Conservation (phyloP, 176 grass and related monocot genomes). For the Paspalum vaginatum region DNA sequence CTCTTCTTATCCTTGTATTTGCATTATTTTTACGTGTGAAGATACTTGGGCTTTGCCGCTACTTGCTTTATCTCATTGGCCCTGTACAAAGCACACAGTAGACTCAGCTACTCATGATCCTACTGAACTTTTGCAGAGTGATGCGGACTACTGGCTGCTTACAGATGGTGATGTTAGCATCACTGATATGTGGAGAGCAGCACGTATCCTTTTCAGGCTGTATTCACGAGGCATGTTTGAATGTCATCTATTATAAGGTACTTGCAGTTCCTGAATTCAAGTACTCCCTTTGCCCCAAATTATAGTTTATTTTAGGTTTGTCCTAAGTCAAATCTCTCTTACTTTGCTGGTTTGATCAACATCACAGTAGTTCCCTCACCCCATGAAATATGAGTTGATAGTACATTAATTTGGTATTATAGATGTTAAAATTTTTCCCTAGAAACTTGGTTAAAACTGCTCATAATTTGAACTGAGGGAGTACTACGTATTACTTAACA, state of each 20-base stretch:
- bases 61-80: not conserved
- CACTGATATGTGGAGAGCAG: constrained; percentile 78
- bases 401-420: no score
- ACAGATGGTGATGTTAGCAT: constrained; percentile 69
- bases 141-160: constrained; percentile 89
- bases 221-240: constrained; percentile 28
- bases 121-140: constrained; percentile 55
- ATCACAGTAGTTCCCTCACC: no score
- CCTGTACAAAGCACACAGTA: not conserved
- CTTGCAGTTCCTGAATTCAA: constrained; percentile 31
- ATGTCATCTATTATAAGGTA: constrained; percentile 32
- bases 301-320: no score
- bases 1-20: not conserved
- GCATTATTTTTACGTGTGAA: constrained; percentile 2
- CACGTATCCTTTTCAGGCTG: constrained; percentile 71
- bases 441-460: no score
- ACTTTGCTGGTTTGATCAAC: no score
- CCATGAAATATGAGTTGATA: no score
- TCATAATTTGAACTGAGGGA: no score
- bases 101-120: constrained; percentile 12
- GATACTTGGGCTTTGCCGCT: not conserved
- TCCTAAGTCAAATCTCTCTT: no score
- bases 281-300: not conserved
- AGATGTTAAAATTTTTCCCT: no score
- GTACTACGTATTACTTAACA: constrained; percentile 44